Evolutionary conservation across 2,329 filamentous ascomycete species (phyloP).

Genomic region (Torrubiella hemipterigena): DNA sequence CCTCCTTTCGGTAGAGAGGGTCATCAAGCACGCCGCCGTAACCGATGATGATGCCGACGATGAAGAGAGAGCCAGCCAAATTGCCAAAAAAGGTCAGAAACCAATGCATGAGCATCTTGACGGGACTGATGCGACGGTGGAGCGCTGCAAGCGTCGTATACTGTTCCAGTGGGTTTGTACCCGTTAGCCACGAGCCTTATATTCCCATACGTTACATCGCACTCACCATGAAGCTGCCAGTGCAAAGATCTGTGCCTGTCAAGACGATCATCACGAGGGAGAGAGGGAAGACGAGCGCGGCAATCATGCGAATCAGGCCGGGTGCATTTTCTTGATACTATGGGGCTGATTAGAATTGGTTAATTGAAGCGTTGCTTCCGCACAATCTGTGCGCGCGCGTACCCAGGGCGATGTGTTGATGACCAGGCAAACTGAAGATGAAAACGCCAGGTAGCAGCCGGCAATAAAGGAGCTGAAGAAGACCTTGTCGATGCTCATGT

Average conservation of each 20-base stretch:
- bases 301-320: conserved; percentile 31
- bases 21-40: conserved; percentile 33
- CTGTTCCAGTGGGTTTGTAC: conserved; percentile 2
- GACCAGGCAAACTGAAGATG: conserved; percentile 31
- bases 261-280: conserved; percentile 36
- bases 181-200: neutral
- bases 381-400: too few relatives aligned
- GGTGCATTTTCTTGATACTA: conserved; percentile 32
- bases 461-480: conserved; percentile 38
- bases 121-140: conserved; percentile 5
- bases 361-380: too few relatives aligned
- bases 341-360: neutral
- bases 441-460: conserved; percentile 38
- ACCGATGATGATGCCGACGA: conserved; percentile 32
- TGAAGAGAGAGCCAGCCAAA: conserved; percentile 31
- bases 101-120: conserved; percentile 18
- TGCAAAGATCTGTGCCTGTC: conserved; percentile 35
- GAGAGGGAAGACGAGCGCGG: conserved; percentile 34
- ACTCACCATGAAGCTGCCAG: conserved; percentile 28
- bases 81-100: conserved; percentile 33
- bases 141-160: conserved; percentile 9
- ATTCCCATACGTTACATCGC: neutral
- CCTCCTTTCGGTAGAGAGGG: conserved; percentile 27
- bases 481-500: conserved; percentile 39
- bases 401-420: conserved; percentile 31